phyloP scores from a whole-genome alignment of 306 rosid genomes.

The Vachellia collinsii region DNA sequence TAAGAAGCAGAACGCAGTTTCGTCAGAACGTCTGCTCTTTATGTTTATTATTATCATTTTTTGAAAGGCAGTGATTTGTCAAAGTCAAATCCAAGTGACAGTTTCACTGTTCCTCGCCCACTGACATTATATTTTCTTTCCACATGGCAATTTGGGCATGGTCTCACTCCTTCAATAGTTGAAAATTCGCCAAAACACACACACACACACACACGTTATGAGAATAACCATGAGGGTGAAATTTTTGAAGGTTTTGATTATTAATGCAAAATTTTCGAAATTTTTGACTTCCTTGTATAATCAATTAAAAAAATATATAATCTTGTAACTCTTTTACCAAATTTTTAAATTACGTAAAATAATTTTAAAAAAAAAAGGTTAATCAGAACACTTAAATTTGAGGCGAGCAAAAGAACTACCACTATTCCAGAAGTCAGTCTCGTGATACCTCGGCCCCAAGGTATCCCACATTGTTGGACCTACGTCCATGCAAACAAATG shows the following conservation, averaged over 20 bases:
- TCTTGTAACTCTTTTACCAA: too few species aligned
- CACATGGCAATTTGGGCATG: background rate
- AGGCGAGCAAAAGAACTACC: background rate
- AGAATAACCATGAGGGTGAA: background rate
- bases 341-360: too few species aligned
- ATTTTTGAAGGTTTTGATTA: background rate
- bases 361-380: too few species aligned
- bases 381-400: background rate
- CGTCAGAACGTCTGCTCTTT: too few species aligned
- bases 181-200: background rate
- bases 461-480: background rate
- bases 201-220: too few species aligned
- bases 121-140: too few species aligned
- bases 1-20: conserved; percentile 3
- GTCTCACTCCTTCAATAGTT: background rate
- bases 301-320: too few species aligned
- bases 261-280: too few species aligned
- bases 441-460: background rate
- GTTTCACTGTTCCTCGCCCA: background rate
- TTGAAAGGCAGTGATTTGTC: background rate
- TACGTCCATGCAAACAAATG: background rate
- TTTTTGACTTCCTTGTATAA: too few species aligned
- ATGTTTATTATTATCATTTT: too few species aligned
- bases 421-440: background rate
- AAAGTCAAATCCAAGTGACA: background rate